phyloP scores from a whole-genome alignment of 805 yeast species.

The Wickerhamomyces silvicola region DNA sequence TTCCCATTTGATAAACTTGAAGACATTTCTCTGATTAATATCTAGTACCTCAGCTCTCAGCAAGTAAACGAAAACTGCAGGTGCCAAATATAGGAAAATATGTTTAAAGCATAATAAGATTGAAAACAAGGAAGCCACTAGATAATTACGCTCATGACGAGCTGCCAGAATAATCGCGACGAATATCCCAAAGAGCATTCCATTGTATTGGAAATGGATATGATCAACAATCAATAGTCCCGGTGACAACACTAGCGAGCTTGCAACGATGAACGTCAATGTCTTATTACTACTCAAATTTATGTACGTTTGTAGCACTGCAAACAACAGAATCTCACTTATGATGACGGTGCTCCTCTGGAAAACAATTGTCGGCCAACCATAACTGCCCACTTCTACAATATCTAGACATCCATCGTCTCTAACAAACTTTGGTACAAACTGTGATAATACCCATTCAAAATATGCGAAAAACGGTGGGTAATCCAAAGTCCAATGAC shows the following conservation, averaged over 20 bases:
- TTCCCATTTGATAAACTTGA: constrained; percentile 41
- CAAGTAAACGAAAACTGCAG: constrained; percentile 81
- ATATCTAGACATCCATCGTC: constrained; percentile 76
- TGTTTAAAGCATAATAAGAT: constrained; percentile 87
- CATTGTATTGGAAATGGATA: constrained; percentile 95
- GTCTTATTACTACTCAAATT: constrained; percentile 37
- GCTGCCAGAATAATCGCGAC: constrained; percentile 71
- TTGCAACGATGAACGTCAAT: constrained; percentile 64
- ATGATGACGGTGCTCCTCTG: constrained; percentile 77
- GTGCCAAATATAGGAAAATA: constrained; percentile 87
- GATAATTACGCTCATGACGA: constrained; percentile 45
- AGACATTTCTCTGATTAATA: constrained; percentile 23
- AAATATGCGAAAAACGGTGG: constrained; percentile 98
- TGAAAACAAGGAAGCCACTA: constrained; percentile 66
- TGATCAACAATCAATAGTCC: constrained; percentile 89
- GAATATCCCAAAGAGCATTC: constrained; percentile 82
- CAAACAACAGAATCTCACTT: constrained; percentile 67
- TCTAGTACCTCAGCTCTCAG: constrained; percentile 66
- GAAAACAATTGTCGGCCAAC: constrained; percentile 72
- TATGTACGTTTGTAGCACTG: constrained; percentile 66
- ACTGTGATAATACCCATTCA: constrained; percentile 70
- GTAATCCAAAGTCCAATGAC: constrained; percentile 93
- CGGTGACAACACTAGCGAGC: constrained; percentile 81
- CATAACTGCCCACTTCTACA: constrained; percentile 57
- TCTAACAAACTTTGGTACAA: constrained; percentile 58